Percentiles rank a stretch among this genome's conserved stretches.
These are phyloP conservation scores for Plasmodium relictum DNA, from an alignment of 169 alveolate genomes.

Conservation along the genomic window DNA sequence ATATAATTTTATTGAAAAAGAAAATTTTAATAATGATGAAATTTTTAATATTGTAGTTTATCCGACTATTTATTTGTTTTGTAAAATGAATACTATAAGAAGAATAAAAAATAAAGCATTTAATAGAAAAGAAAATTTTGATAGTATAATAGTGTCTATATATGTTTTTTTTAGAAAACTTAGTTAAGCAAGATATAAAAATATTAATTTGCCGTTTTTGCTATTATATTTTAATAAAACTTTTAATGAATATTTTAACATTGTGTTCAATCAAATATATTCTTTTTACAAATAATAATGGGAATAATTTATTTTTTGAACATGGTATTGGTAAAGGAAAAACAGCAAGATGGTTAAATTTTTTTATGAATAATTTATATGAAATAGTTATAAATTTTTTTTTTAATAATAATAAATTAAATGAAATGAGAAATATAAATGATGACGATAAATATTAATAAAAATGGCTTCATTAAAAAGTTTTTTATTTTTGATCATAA, in stretches of 20 bases:
- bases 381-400: no score
- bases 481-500: no score
- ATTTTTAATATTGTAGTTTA: constrained; percentile 41
- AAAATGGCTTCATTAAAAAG: no score
- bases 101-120: constrained; percentile 48
- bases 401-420: no score
- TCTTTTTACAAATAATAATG: neutral
- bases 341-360: constrained; percentile 67
- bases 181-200: constrained; percentile 68
- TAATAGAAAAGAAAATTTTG: constrained; percentile 1
- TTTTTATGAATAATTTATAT: constrained; percentile 39
- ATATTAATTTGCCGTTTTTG: constrained; percentile 42
- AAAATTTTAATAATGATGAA: constrained; percentile 19
- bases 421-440: no score
- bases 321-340: constrained; percentile 64
- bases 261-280: neutral
- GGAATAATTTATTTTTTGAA: constrained; percentile 30
- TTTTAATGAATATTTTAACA: constrained; percentile 6
- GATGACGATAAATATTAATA: no score
- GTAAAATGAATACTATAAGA: constrained; percentile 44
- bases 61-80: constrained; percentile 30
- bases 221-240: constrained; percentile 34
- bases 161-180: constrained; percentile 31
- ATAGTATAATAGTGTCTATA: neutral
- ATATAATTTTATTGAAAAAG: neutral